Conservation (phyloP, 2,329 filamentous ascomycete species). For the Colletotrichum karsti region DNA sequence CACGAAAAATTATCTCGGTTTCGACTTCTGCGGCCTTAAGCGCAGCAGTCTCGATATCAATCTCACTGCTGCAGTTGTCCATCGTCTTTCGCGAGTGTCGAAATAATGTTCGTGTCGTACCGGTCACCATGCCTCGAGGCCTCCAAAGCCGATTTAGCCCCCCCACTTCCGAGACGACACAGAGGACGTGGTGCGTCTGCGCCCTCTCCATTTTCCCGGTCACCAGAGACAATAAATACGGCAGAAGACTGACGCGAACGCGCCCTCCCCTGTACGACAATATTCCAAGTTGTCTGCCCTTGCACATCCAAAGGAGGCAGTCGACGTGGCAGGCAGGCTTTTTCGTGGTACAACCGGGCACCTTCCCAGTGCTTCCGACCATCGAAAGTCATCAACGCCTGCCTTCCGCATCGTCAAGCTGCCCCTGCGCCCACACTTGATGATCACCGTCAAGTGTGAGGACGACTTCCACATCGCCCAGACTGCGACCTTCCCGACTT, state of each 20-base stretch:
- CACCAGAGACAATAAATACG: too few relatives aligned
- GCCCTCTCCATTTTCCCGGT: too few relatives aligned
- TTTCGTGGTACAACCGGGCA: not conserved
- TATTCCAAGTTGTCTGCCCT: too few relatives aligned
- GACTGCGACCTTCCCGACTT: not conserved
- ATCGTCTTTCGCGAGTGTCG: not conserved
- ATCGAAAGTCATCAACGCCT: too few relatives aligned
- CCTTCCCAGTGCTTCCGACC: too few relatives aligned
- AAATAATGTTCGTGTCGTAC: not conserved
- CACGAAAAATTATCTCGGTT: not conserved
- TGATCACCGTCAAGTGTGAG: not conserved
- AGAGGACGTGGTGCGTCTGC: too few relatives aligned
- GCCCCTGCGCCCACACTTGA: too few relatives aligned
- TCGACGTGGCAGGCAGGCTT: not conserved
- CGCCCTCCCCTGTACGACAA: too few relatives aligned
- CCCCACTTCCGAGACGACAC: too few relatives aligned
- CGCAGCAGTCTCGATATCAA: not conserved
- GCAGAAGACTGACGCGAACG: too few relatives aligned
- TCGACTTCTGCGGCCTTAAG: not conserved
- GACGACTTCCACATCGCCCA: not conserved
- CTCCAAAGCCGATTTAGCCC: not conserved
- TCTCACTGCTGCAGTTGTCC: not conserved
- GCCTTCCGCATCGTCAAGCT: too few relatives aligned
- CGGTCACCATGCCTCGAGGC: not conserved
- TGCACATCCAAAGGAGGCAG: not conserved